These are phyloP conservation scores for Blastobotrys elegans DNA, from an alignment of 1,139 yeast genomes.

Conservation along the genomic window DNA sequence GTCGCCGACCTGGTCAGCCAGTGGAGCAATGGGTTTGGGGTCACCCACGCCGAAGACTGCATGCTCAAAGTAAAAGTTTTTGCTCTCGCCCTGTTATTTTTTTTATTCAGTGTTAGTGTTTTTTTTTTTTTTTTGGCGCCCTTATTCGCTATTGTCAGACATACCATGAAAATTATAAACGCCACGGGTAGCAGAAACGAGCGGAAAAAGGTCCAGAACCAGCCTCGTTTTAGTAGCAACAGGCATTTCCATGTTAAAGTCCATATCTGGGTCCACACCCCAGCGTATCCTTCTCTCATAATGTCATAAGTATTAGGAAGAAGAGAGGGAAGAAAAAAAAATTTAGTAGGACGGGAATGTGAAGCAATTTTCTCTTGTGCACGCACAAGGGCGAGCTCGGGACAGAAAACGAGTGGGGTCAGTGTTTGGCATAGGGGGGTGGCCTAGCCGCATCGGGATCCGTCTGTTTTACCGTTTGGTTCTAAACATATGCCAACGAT, in stretches of 20 bases:
- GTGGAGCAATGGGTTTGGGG: conserved; percentile 24
- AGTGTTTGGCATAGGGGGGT: too few species aligned
- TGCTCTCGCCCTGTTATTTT: conserved; percentile 32
- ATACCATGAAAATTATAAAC: conserved; percentile 31
- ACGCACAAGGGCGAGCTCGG: neutral
- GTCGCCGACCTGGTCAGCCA: conserved; percentile 26
- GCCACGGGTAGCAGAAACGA: conserved; percentile 32
- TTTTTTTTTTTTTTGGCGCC: neutral
- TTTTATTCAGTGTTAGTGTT: conserved; percentile 11
- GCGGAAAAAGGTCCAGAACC: conserved; percentile 32
- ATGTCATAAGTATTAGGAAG: neutral
- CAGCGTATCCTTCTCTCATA: neutral
- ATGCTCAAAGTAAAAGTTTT: conserved; percentile 30
- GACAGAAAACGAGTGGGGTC: neutral
- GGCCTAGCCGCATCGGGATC: too few species aligned
- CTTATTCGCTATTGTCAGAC: conserved; percentile 16
- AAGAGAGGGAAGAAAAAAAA: neutral
- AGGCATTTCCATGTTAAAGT: conserved; percentile 27
- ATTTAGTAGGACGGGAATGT: too few species aligned
- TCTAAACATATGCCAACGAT: too few species aligned
- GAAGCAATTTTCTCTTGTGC: too few species aligned
- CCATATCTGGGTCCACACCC: conserved; percentile 1
- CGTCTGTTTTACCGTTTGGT: too few species aligned
- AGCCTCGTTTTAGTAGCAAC: conserved; percentile 27
- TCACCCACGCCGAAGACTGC: conserved; percentile 33